Conservation (phyloP, 1,284 basidiomycete species). For the Ceratobasidium theobromae region DNA sequence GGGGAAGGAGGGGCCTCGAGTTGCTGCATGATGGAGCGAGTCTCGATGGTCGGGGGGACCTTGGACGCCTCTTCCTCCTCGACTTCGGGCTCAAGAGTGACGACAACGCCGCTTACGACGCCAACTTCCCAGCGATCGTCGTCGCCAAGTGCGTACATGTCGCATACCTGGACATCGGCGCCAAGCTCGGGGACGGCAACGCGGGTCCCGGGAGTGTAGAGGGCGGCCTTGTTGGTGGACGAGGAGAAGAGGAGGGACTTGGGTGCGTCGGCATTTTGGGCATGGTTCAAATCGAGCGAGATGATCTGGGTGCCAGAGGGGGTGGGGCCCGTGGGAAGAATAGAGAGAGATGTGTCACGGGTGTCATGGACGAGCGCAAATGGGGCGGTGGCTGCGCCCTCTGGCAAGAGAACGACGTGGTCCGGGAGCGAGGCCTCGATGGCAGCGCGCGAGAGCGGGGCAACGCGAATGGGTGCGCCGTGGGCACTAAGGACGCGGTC, state of each 20-base stretch:
- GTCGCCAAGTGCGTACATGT: background rate
- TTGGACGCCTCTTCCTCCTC: background rate
- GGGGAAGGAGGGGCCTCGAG: background rate
- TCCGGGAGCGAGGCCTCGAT: constrained; percentile 17
- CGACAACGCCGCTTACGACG: constrained; percentile 8
- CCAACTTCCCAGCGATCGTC: constrained; percentile 3
- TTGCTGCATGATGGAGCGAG: background rate
- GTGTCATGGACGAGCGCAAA: constrained; percentile 11
- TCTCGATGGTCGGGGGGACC: background rate
- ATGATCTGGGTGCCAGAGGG: constrained; percentile 5
- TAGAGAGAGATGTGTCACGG: background rate
- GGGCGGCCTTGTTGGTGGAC: background rate
- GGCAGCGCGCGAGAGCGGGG: constrained; percentile 7
- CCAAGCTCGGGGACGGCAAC: constrained; percentile 8
- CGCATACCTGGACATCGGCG: constrained; percentile 6
- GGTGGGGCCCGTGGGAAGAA: background rate
- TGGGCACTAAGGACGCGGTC: constrained; percentile 3
- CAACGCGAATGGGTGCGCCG: background rate
- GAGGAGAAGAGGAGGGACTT: constrained; percentile 9
- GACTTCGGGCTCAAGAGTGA: constrained; percentile 1
- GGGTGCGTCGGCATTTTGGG: background rate
- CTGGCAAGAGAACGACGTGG: background rate
- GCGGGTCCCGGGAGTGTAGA: constrained; percentile 13
- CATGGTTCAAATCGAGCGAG: constrained; percentile 8
- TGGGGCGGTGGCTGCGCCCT: background rate